Evolutionary conservation across 2,329 filamentous ascomycete genomes (phyloP).

Genomic region (Phymatotrichopsis omnivora): DNA sequence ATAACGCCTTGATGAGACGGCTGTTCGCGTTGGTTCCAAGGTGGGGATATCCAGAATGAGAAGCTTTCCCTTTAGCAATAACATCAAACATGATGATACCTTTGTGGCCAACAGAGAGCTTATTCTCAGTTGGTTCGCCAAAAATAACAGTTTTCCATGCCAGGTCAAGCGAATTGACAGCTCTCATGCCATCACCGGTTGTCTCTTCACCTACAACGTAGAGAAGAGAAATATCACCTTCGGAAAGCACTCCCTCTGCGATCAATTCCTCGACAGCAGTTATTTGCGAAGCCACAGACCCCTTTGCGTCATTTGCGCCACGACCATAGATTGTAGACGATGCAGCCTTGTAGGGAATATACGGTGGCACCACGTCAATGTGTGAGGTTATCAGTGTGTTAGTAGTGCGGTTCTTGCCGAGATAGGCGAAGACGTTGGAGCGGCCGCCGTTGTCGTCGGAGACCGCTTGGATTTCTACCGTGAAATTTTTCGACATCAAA

Average conservation of each 20-base stretch:
- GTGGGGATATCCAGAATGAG: conserved; percentile 88
- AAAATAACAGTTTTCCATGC: conserved; percentile 66
- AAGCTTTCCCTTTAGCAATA: conserved; percentile 60
- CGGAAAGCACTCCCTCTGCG: conserved; percentile 35
- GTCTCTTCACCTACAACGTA: conserved; percentile 77
- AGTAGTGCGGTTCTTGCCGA: conserved; percentile 41
- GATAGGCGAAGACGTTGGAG: conserved; percentile 69
- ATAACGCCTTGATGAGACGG: conserved; percentile 63
- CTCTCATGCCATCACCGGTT: conserved; percentile 67
- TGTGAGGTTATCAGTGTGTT: conserved; percentile 64
- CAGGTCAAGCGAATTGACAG: conserved; percentile 40
- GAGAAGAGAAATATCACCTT: conserved; percentile 48
- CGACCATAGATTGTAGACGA: conserved; percentile 53
- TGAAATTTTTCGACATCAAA: conserved; percentile 51
- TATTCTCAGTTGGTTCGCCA: conserved; percentile 83
- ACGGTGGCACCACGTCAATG: conserved; percentile 69
- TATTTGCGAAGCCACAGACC: conserved; percentile 61
- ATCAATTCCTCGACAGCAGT: conserved; percentile 53
- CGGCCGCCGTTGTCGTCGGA: conserved; percentile 37
- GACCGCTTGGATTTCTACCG: conserved; percentile 45
- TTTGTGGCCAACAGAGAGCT: conserved; percentile 85
- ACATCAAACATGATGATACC: conserved; percentile 62
- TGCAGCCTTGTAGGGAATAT: conserved; percentile 52
- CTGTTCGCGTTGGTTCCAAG: conserved; percentile 78
- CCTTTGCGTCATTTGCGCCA: conserved; percentile 64